Evolutionary conservation across 345 rosid genomes (phyloP).

Genomic region (Rhizophora apiculata): DNA sequence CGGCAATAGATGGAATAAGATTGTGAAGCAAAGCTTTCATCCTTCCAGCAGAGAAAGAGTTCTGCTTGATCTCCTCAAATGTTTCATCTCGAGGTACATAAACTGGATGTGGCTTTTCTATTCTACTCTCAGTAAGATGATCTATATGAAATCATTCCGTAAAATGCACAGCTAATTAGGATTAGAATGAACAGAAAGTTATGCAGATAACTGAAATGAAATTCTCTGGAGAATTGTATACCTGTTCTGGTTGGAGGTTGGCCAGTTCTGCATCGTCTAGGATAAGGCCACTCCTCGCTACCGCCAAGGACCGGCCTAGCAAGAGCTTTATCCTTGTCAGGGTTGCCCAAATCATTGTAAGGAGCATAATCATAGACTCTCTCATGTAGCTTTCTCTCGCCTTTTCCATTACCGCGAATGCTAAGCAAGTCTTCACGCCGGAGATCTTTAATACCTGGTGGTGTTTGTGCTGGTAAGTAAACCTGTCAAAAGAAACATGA

Average conservation of each 20-base stretch:
- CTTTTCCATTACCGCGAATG: conserved; percentile 72
- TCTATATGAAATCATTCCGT: conserved; percentile 35
- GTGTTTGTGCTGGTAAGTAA: conserved; percentile 67
- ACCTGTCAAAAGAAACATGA: conserved; percentile 37
- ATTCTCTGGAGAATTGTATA: conserved; percentile 19
- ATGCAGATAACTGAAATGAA: neutral
- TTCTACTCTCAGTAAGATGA: conserved; percentile 64
- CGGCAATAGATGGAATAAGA: conserved; percentile 80
- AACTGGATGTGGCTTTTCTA: conserved; percentile 75
- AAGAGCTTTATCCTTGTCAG: conserved; percentile 64
- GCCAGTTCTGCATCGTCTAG: conserved; percentile 90
- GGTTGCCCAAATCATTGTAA: conserved; percentile 86
- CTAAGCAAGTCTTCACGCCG: conserved; percentile 62
- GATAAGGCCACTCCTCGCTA: conserved; percentile 68
- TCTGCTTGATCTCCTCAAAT: conserved; percentile 89
- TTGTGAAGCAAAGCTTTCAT: conserved; percentile 86
- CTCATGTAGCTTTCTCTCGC: conserved; percentile 64
- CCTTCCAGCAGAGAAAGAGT: conserved; percentile 78
- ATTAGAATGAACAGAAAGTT: neutral
- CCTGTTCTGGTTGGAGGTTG: conserved; percentile 63
- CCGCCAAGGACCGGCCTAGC: conserved; percentile 63
- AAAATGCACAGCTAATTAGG: conserved; percentile 1
- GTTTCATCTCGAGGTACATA: conserved; percentile 92
- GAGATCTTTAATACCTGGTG: conserved; percentile 66
- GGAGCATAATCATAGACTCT: conserved; percentile 76